These are phyloP conservation scores for Ophiostoma himal-ulmi DNA, from an alignment of 2,329 filamentous ascomycete genomes.

Conservation along the genomic window DNA sequence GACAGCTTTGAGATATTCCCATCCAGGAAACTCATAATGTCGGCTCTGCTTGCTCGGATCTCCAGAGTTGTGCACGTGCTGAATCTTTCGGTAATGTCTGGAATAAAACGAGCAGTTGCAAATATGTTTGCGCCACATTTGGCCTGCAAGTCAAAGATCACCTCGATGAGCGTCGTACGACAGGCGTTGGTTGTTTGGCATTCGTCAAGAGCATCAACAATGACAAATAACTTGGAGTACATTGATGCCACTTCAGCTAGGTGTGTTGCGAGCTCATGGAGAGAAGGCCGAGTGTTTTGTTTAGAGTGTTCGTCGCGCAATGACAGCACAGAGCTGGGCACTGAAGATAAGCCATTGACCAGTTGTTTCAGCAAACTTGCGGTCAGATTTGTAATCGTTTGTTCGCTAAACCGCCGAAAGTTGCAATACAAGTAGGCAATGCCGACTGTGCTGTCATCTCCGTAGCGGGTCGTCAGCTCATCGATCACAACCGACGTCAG, in stretches of 20 bases:
- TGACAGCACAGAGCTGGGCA: not conserved
- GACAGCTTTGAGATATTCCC: not conserved
- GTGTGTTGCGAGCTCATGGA: not conserved
- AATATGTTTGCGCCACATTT: not conserved
- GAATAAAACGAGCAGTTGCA: not conserved
- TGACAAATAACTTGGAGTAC: not conserved
- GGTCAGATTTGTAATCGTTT: not conserved
- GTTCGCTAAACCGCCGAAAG: not conserved
- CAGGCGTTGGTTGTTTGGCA: not conserved
- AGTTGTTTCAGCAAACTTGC: not conserved
- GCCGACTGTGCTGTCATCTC: not conserved
- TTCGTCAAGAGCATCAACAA: not conserved
- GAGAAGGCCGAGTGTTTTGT: not conserved
- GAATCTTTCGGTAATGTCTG: not conserved
- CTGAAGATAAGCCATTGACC: not conserved
- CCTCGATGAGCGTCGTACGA: not conserved
- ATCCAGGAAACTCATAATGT: not conserved
- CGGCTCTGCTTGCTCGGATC: not conserved
- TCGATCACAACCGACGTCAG: not conserved
- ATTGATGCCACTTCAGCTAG: not conserved
- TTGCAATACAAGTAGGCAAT: constrained; percentile 5
- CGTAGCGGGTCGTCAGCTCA: not conserved
- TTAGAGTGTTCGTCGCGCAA: not conserved
- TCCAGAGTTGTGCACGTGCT: not conserved
- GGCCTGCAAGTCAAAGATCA: not conserved